Base-by-base conservation (phyloP, 2,329 filamentous ascomycete genomes). In the Penicillium sp. region DNA sequence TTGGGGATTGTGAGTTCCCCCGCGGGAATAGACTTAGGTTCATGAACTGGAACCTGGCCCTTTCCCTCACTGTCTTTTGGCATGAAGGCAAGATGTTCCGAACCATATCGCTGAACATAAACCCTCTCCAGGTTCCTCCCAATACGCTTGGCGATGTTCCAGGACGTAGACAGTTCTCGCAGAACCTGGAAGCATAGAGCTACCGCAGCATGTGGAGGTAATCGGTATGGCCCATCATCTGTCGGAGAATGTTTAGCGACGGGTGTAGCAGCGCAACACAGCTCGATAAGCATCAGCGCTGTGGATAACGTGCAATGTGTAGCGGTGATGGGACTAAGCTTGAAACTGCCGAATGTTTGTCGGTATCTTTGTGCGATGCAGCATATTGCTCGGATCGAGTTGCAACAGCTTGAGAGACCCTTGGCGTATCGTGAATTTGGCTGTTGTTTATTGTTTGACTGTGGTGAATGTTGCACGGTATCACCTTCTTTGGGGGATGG, bases 251-350 rank as follows among this genome's bases (percentile, higher is more conserved):
- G 4, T 22, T 53, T 54, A 1, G 21, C 14, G 3, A 48, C 21
- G 24, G 54, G 48, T n/a, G 59, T 42, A 1, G 39, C 14, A 22
- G 61, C 35, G 21, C 59, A 64, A 24, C 60, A 64, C 48, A 50
- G 56, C 21, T 65, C 62, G 26, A 66, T 65, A n/a, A 66, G 61
- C 22, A 71, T 65, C 21, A 74, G 43, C 2, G 69, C 68, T 1
- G 71, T 71, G 0, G 71, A 75, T 6, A 76, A 59, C 3, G 65
- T 70, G 57, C 71, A 76, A 52, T 76, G 69, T 1, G 71, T 75
- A 1, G 73, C 68, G 1, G 73, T 69, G 1, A 76, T 66, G 3
- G 74, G 72, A 43, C 72, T 74, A 14, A 55, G 57, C 26, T 61
- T 71, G 59, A 76, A 76, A 33, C 67, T 68, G 29, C 73, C 74